Evolutionary conservation across 768 basidiomycete genomes (phyloP).

Genomic region (Pholiota conissans): DNA sequence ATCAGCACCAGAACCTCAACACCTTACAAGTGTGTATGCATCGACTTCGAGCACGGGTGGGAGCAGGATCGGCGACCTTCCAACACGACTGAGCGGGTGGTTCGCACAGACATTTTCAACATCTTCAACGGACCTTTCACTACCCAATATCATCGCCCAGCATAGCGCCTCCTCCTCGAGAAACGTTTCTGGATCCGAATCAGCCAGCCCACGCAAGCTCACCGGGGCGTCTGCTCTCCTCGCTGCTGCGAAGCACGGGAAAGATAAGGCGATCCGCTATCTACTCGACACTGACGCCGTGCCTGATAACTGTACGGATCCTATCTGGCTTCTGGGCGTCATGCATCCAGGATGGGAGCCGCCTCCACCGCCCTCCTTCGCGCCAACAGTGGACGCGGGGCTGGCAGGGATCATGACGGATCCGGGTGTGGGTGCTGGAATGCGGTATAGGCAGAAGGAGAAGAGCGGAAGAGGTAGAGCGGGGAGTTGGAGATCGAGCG

Average conservation of each 20-base stretch:
- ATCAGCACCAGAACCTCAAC: slow-evolving; percentile 27
- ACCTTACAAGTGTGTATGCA: slow-evolving; percentile 20
- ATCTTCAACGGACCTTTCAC: slow-evolving; percentile 70
- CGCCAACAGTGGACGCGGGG: not conserved
- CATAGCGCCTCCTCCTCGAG: slow-evolving; percentile 16
- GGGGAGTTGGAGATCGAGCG: not conserved
- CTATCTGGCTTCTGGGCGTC: slow-evolving; percentile 90
- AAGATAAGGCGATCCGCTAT: slow-evolving; percentile 84
- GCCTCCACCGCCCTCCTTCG: slow-evolving; percentile 9
- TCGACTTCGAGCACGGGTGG: slow-evolving; percentile 16
- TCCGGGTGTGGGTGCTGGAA: not conserved
- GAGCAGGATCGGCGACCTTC: slow-evolving; percentile 67
- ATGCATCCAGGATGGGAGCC: slow-evolving; percentile 75
- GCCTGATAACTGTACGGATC: slow-evolving; percentile 78
- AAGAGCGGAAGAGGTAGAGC: not conserved
- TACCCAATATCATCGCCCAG: slow-evolving; percentile 58
- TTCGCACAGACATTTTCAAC: slow-evolving; percentile 75
- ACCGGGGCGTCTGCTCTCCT: slow-evolving; percentile 47
- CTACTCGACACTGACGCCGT: slow-evolving; percentile 88
- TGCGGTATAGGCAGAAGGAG: not conserved
- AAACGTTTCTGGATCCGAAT: slow-evolving; percentile 10
- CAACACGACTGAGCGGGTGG: slow-evolving; percentile 79
- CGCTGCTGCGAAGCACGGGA: slow-evolving; percentile 70
- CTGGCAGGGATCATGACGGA: not conserved
- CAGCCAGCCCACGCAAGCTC: slow-evolving; percentile 20